These are phyloP conservation scores for Boletus sensibilis DNA, from an alignment of 768 basidiomycete species.

Conservation along the genomic window DNA sequence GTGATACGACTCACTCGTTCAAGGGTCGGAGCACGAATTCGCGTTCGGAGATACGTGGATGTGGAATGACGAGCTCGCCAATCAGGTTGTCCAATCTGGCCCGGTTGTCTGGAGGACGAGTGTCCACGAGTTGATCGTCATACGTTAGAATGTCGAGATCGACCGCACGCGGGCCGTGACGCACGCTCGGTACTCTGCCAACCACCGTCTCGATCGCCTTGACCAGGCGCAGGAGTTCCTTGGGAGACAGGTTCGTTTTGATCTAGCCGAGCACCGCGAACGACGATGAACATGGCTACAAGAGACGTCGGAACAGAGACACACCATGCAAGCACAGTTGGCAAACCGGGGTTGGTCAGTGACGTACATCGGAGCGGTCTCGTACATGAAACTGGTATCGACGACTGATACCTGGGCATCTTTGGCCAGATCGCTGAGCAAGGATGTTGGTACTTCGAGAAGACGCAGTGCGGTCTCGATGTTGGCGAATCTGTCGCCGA, in stretches of 20 bases:
- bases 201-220: slow-evolving; percentile 74
- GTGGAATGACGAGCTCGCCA: slow-evolving; percentile 80
- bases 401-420: slow-evolving; percentile 44
- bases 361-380: slow-evolving; percentile 95
- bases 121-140: too few species aligned
- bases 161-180: slow-evolving; percentile 86
- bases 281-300: neutral
- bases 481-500: slow-evolving; percentile 83
- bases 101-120: slow-evolving; percentile 30
- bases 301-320: slow-evolving; percentile 26
- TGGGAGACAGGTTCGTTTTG: slow-evolving; percentile 67
- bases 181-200: slow-evolving; percentile 75
- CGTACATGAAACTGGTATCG: slow-evolving; percentile 90
- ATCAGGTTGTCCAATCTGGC: slow-evolving; percentile 53
- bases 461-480: slow-evolving; percentile 75
- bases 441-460: slow-evolving; percentile 51
- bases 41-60: slow-evolving; percentile 75
- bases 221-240: slow-evolving; percentile 55
- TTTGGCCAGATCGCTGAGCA: slow-evolving; percentile 25
- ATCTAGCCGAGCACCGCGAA: slow-evolving; percentile 41
- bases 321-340: slow-evolving; percentile 89
- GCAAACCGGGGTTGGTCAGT: slow-evolving; percentile 84
- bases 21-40: slow-evolving; percentile 92
- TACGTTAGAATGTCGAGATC: too few species aligned
- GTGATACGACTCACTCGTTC: slow-evolving; percentile 58